Percentiles rank a stretch among this genome's conserved stretches.
phyloP scores from a whole-genome alignment of 495 filamentous ascomycete species.

The Lichina pygmaea region DNA sequence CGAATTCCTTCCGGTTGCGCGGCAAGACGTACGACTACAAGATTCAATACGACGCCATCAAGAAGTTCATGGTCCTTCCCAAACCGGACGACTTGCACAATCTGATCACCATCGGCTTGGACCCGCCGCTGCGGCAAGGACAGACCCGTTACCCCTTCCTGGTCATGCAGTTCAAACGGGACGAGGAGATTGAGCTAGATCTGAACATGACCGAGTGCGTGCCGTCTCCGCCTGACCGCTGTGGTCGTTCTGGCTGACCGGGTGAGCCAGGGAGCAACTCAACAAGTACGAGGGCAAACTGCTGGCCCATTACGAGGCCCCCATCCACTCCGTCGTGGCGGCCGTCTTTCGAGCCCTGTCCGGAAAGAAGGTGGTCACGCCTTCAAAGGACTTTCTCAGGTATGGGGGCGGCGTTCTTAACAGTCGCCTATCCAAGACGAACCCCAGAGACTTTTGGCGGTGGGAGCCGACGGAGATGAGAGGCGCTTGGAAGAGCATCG shows the following conservation, averaged over 20 bases:
- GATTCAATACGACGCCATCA: slow-evolving; percentile 89
- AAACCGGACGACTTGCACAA: slow-evolving; percentile 92
- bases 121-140: slow-evolving; percentile 87
- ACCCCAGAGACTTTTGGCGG: too few species aligned
- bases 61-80: slow-evolving; percentile 95
- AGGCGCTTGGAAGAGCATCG: too few species aligned
- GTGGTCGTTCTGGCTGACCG: not conserved
- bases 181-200: slow-evolving; percentile 91
- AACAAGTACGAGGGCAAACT: slow-evolving; percentile 74
- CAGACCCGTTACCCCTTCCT: slow-evolving; percentile 97
- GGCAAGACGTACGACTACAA: slow-evolving; percentile 99
- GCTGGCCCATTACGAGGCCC: slow-evolving; percentile 65
- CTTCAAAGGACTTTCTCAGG: slow-evolving; percentile 76
- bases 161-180: slow-evolving; percentile 96
- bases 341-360: slow-evolving; percentile 84
- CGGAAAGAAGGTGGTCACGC: slow-evolving; percentile 77
- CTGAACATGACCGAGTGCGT: slow-evolving; percentile 87
- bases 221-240: not conserved
- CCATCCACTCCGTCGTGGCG: slow-evolving; percentile 71
- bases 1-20: slow-evolving; percentile 84
- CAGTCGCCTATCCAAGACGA: too few species aligned
- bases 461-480: too few species aligned
- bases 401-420: slow-evolving; percentile 7
- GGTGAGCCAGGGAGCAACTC: slow-evolving; percentile 23
- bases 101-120: slow-evolving; percentile 82